A percentile compares a stretch with the other conserved stretches of the same genome.
phyloP scores from a whole-genome alignment of 2,329 filamentous ascomycete species.

The Trichoderma koningiopsis region DNA sequence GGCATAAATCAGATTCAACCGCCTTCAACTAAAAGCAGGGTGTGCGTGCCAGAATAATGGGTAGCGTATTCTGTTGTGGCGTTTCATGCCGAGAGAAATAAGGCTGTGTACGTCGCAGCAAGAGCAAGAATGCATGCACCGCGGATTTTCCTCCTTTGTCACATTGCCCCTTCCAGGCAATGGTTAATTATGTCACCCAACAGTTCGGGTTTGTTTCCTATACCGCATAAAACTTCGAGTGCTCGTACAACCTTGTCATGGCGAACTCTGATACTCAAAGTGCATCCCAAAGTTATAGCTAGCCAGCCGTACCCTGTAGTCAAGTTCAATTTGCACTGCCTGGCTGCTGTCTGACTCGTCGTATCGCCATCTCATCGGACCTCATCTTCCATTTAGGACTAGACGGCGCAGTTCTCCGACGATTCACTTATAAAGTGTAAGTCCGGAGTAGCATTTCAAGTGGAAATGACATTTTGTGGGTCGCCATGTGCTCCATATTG shows the following conservation, averaged over 20 bases:
- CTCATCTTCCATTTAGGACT: neutral
- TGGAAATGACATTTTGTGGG: neutral
- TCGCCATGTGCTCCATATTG: neutral
- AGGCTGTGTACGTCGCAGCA: constrained; percentile 4
- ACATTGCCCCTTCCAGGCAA: neutral
- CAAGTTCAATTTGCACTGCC: neutral
- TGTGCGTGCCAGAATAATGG: neutral
- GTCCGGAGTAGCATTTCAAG: neutral
- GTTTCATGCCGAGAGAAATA: constrained; percentile 12
- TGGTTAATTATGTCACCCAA: neutral
- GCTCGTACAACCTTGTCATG: neutral
- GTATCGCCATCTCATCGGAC: neutral
- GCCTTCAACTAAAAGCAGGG: neutral
- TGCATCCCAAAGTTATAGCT: neutral
- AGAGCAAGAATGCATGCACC: neutral
- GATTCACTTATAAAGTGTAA: neutral
- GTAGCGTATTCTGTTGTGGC: neutral
- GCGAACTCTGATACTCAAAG: neutral
- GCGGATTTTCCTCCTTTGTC: neutral
- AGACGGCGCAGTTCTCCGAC: neutral
- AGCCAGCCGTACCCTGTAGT: neutral
- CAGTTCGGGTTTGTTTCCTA: neutral
- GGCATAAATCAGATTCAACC: neutral
- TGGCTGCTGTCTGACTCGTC: constrained; percentile 2
- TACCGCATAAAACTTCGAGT: neutral